phyloP scores from a whole-genome alignment of 768 basidiomycete genomes.

The Lactarius akahatsu region DNA sequence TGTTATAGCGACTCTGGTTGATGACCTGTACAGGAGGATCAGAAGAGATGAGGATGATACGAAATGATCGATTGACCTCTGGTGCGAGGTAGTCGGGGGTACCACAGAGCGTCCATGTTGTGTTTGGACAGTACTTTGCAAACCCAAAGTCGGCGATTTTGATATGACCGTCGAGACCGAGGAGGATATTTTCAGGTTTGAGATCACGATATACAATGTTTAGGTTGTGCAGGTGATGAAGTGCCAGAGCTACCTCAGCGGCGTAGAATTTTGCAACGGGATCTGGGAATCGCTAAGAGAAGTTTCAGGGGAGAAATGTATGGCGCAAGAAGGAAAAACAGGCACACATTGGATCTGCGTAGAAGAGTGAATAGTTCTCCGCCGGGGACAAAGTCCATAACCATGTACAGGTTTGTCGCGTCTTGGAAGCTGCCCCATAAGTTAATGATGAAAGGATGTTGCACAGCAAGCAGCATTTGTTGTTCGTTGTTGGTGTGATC shows the following conservation, averaged over 20 bases:
- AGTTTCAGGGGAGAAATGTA: slow-evolving; percentile 22
- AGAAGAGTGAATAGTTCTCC: slow-evolving; percentile 95
- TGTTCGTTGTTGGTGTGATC: slow-evolving; percentile 98
- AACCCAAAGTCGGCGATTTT: slow-evolving; percentile 98
- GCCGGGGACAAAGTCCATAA: slow-evolving; percentile 95
- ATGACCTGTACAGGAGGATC: slow-evolving; percentile 52
- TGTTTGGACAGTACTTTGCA: slow-evolving; percentile 82
- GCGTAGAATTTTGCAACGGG: slow-evolving; percentile 98
- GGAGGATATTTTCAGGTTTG: slow-evolving; percentile 95
- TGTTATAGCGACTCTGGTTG: slow-evolving; percentile 84
- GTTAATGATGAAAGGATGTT: slow-evolving; percentile 94
- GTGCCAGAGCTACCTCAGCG: slow-evolving; percentile 89
- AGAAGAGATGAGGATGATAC: slow-evolving; percentile 2
- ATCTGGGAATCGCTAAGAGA: slow-evolving; percentile 82
- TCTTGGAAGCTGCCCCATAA: slow-evolving; percentile 97
- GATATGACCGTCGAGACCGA: slow-evolving; percentile 93
- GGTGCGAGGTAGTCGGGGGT: slow-evolving; percentile 97
- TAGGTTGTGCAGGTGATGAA: slow-evolving; percentile 82
- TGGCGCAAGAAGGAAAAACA: not conserved
- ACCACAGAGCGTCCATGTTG: slow-evolving; percentile 94
- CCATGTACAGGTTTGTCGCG: slow-evolving; percentile 91
- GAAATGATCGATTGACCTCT: slow-evolving; percentile 51
- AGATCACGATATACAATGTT: slow-evolving; percentile 97
- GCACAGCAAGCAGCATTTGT: slow-evolving; percentile 76
- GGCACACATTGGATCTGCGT: slow-evolving; percentile 79